Base-by-base conservation (phyloP, 1,284 basidiomycete species). In the Ceratobasidium papillatum region DNA sequence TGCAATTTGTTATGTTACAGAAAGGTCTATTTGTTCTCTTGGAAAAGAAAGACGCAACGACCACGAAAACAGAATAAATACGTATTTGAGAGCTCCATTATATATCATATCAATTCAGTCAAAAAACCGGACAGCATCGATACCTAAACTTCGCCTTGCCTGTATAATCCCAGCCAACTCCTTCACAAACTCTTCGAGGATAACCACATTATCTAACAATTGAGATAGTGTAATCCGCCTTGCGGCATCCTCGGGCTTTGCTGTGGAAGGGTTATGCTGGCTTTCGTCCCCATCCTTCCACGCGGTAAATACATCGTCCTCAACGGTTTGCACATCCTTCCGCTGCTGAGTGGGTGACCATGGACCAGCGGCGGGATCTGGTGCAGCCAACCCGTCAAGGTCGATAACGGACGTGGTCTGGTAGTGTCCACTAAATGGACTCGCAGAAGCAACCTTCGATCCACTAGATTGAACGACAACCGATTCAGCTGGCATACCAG, bases 141-240 rank as follows among this genome's bases (percentile, higher is more conserved):
- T 92, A 0, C 96, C 96, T 76, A 96, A 83, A 81, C 91, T 92
- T 78, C 94, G 85, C 76, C 96, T 85, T 27, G 93, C 94, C 82
- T 93, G 91, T 73, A 98, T 88, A 75, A 97, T 91, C 25, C 94
- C 94, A 36, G 92, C 90, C 63, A 98, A 83, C 82, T 99, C 97
- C 84, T 99, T 98, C 79, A 99, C 91, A 75, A 92, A 92, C 83
- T 99, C 97, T 82, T 99, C 96, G 76, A 99, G 82, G 65, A 99
- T 90, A 25, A 99, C 95, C 32, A 96, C 92, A 80, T 99, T 99
- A 82, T 99, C 98, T 79, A 99, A 84, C 74, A 98, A 81, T 77
- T 89, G 90, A 36, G 94, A 96, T 41, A 98, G 84, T 12, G 93
- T 94, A 34, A 95, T 87, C 4, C 52, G 19, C 12, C 81, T 71